Base-by-base conservation (phyloP, 345 rosid species). In the Lenwebbia sp. region DNA sequence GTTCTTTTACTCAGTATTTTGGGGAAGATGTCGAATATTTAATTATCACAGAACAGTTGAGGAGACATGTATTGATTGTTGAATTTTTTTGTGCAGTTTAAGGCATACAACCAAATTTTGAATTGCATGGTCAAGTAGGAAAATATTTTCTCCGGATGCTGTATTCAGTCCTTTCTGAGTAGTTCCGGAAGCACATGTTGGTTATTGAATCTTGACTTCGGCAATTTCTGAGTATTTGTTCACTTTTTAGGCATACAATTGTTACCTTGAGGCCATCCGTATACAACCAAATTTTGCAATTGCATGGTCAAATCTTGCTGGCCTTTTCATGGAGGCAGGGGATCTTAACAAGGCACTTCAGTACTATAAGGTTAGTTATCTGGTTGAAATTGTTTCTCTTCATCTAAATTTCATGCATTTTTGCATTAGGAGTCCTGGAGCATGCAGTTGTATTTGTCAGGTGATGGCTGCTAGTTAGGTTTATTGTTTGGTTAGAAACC, bases 251-350 rank as follows among this genome's bases (percentile, higher is more conserved):
- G 99, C 99, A 86, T 95, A 93, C 93, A 94, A 96, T 89, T 98
- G 99, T 89, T 98, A 98, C 88, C 90, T 95, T 60, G 99, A 97
- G 94, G 98, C 99, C 88, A 85, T 97, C 83, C 96, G 97, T 74
- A 97, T 97, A 88, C 99, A 97, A 87, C 99, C 99, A 74, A 94
- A 91, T 54, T 98, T 96, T 93, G 98, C 99, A n/a, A 93, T 96
- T 86, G 99, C 99, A 37, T 98, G 99, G 99, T 98, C 99, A 44
- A 98, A 96, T 91, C 96, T 98, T 91, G 99, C 99, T 74, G 99
- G 98, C 89, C 98, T 98, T 88, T 96, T 95, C 88, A 94, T 98
- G 99, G 99, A 98, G 91, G 93, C 98, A 49, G 99, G 99, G 83
- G 99, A 98, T 91, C 92, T 94, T 86, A 93, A 92, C 83, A 92